These are phyloP conservation scores for Lavandula angustifolia DNA, from an alignment of 257 asterid genomes.

Conservation along the genomic window DNA sequence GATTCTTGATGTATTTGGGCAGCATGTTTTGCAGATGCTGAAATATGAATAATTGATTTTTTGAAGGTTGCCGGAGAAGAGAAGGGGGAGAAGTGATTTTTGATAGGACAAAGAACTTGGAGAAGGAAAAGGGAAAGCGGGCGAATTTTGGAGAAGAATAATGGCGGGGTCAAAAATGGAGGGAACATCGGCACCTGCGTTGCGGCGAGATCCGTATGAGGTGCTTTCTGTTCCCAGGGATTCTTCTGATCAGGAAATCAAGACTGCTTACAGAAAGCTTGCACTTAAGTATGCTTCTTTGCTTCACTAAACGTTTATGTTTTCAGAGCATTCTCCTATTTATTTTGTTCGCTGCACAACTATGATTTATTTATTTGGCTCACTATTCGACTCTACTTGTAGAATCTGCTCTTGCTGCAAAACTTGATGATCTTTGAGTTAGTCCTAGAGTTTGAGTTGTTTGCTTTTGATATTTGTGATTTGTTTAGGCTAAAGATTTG, in stretches of 20 bases:
- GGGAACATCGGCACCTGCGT: constrained; percentile 72
- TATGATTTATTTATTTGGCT: background rate
- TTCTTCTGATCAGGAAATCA: constrained; percentile 92
- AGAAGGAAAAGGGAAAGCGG: constrained; percentile 17
- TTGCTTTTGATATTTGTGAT: constrained; percentile 5
- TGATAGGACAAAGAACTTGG: background rate
- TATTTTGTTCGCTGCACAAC: background rate
- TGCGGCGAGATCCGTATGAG: constrained; percentile 93
- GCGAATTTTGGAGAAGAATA: constrained; percentile 33
- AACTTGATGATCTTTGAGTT: constrained; percentile 9
- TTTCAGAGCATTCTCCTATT: background rate
- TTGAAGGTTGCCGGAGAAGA: constrained; percentile 11
- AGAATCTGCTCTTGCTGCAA: constrained; percentile 8
- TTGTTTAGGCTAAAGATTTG: background rate
- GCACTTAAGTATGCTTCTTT: constrained; percentile 78
- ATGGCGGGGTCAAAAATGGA: constrained; percentile 71
- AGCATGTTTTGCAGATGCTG: constrained; percentile 35
- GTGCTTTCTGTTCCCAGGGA: constrained; percentile 87
- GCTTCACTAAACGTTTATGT: background rate
- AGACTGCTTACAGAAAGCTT: constrained; percentile 95
- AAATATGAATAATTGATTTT: constrained; percentile 11
- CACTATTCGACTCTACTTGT: constrained; percentile 4
- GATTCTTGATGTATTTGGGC: constrained; percentile 21
- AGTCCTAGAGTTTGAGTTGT: background rate
- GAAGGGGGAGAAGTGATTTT: constrained; percentile 15